Percentiles rank a stretch among this genome's conserved stretches.
phyloP scores from a whole-genome alignment of 805 yeast genomes.

The Metschnikowia colocasiae region DNA sequence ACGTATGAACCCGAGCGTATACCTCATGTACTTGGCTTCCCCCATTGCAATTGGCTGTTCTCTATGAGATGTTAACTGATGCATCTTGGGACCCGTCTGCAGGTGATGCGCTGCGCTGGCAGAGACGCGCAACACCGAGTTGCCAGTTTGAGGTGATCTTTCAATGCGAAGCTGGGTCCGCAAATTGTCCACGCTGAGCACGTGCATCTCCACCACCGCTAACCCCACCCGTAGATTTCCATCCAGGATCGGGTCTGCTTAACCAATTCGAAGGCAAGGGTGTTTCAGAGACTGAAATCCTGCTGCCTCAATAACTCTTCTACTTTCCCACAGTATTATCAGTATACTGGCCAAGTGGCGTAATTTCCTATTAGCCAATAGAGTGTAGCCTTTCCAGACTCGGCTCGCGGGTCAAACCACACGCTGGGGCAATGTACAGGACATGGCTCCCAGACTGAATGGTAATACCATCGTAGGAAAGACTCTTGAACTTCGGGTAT shows the following conservation, averaged over 20 bases:
- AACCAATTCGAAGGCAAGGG: no score
- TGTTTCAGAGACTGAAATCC: not conserved
- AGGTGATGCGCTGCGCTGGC: not conserved
- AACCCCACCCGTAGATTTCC: not conserved
- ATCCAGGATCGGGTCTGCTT: not conserved
- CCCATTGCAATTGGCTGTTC: slow-evolving; percentile 7
- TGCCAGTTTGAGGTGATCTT: not conserved
- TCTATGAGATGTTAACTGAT: not conserved
- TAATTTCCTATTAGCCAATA: not conserved
- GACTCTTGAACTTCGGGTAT: not conserved
- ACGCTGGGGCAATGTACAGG: not conserved
- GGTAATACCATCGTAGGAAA: not conserved
- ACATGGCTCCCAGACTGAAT: not conserved
- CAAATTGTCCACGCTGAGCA: not conserved
- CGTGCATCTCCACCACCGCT: not conserved
- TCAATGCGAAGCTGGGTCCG: not conserved
- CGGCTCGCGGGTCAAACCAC: not conserved
- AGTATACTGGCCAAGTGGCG: not conserved
- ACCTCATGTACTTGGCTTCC: slow-evolving; percentile 11
- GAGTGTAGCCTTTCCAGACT: not conserved
- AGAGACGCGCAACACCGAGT: not conserved
- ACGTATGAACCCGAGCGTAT: slow-evolving; percentile 26
- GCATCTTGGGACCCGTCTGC: not conserved
- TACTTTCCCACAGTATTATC: not conserved
- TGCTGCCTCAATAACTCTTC: not conserved